Evolutionary conservation across 306 rosid species (phyloP).

Genomic region (Canavalia ensiformis): DNA sequence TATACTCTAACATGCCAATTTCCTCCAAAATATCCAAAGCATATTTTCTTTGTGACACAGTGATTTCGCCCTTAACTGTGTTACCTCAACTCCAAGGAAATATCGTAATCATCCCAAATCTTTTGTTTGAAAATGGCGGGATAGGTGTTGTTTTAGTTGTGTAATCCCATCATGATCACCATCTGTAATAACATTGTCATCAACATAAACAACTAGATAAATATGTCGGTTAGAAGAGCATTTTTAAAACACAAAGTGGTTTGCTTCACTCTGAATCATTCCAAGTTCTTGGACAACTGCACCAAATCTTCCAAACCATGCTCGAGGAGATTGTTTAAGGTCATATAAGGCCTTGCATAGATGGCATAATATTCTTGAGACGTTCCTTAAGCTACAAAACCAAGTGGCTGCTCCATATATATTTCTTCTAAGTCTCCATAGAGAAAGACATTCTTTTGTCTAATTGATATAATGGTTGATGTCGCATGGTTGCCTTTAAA

Average conservation of each 20-base stretch:
- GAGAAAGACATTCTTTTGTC: background rate
- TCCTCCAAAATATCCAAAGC: background rate
- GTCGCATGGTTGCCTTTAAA: background rate
- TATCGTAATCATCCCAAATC: background rate
- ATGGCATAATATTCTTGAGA: too few relatives aligned
- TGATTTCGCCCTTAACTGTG: background rate
- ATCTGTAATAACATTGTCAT: too few relatives aligned
- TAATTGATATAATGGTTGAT: background rate
- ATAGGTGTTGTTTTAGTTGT: too few relatives aligned
- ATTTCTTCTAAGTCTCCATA: background rate
- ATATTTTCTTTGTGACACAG: background rate
- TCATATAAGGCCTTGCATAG: too few relatives aligned
- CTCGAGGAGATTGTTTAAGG: too few relatives aligned
- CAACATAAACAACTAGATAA: too few relatives aligned
- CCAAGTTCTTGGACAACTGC: background rate
- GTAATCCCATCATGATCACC: too few relatives aligned
- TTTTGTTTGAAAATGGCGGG: background rate
- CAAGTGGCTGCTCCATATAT: too few relatives aligned
- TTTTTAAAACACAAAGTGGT: background rate
- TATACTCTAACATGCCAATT: background rate
- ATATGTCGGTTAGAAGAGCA: background rate
- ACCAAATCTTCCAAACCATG: background rate
- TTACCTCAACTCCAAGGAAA: conserved; percentile 9
- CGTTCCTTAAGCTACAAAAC: too few relatives aligned
- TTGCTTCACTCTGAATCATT: background rate